Evolutionary conservation across 2,329 filamentous ascomycete genomes (phyloP).

Genomic region (Alternaria dauci): DNA sequence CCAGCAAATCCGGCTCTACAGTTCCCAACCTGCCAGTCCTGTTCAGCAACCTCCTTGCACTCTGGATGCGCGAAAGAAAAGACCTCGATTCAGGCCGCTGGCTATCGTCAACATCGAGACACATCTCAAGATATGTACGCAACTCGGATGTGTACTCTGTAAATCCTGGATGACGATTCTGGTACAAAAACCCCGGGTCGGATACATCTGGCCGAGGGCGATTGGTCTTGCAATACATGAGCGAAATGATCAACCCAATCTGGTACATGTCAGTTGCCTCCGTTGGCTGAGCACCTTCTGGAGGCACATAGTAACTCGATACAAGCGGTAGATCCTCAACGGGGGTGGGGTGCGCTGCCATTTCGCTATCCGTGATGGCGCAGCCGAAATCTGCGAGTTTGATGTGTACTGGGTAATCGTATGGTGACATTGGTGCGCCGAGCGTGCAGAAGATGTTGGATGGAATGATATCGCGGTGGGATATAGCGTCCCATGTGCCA

Average conservation of each 20-base stretch:
- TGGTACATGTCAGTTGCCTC: conserved; percentile 12
- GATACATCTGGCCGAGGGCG: background rate
- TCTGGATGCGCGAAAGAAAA: background rate
- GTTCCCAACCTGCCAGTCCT: background rate
- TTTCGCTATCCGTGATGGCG: background rate
- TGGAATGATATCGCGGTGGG: background rate
- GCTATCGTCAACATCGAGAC: background rate
- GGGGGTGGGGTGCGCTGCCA: background rate
- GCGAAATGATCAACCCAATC: background rate
- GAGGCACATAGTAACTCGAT: background rate
- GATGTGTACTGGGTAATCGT: background rate
- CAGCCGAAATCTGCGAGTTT: conserved; percentile 3
- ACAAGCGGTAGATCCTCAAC: background rate
- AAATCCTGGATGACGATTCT: background rate
- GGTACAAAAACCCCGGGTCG: background rate
- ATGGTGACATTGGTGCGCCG: background rate
- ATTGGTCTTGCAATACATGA: background rate
- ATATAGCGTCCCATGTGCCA: background rate
- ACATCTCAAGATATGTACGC: background rate
- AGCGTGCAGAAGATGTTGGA: background rate
- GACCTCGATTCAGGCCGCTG: background rate
- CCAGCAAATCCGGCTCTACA: background rate
- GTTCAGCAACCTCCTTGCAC: background rate
- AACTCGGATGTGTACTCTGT: background rate
- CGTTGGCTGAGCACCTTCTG: background rate